These are phyloP conservation scores for Fusarium nelsonii DNA, from an alignment of 2,329 filamentous ascomycete genomes.

Conservation along the genomic window DNA sequence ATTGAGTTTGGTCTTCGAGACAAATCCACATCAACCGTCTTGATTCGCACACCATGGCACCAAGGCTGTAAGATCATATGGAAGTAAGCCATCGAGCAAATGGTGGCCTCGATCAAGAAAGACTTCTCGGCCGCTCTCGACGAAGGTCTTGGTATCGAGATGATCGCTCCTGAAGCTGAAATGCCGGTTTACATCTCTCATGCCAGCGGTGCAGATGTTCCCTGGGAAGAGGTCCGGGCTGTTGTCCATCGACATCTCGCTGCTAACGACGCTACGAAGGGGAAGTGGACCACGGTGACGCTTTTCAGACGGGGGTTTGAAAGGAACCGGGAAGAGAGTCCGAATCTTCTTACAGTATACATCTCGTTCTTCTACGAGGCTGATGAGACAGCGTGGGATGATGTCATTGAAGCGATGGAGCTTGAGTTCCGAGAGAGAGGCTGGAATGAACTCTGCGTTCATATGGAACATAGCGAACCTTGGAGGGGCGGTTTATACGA, in stretches of 20 bases:
- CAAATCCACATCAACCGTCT: neutral
- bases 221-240: neutral
- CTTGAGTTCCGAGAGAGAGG: neutral
- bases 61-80: neutral
- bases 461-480: slow-evolving; percentile 4
- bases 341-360: neutral
- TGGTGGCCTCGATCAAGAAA: neutral
- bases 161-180: slow-evolving; percentile 1
- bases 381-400: slow-evolving; percentile 5
- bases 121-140: neutral
- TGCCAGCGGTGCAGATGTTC: neutral
- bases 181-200: neutral
- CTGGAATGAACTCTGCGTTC: slow-evolving; percentile 1
- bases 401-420: neutral
- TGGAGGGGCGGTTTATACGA: neutral
- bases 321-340: neutral
- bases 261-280: neutral
- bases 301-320: slow-evolving; percentile 1
- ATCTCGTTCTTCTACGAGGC: neutral
- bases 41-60: slow-evolving; percentile 1
- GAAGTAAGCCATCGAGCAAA: neutral
- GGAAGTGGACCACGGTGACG: neutral
- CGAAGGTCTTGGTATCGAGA: neutral
- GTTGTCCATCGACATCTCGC: neutral
- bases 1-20: neutral